phyloP scores from a whole-genome alignment of 2,329 filamentous ascomycete species.

The Penicillium polonicum region DNA sequence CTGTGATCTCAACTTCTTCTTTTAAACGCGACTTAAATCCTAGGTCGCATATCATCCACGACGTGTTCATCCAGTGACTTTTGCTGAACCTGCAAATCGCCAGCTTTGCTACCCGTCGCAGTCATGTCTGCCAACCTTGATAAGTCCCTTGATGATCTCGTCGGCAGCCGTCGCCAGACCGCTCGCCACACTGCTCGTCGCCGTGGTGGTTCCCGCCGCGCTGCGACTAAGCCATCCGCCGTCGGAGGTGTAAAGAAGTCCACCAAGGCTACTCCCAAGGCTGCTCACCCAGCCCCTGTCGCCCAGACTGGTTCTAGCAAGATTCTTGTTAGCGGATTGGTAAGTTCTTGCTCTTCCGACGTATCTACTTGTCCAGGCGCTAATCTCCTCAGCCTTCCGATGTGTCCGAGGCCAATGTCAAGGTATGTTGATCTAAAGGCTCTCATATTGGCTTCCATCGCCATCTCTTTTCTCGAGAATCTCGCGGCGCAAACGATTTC shows the following conservation, averaged over 20 bases:
- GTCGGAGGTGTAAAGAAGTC: conserved; percentile 85
- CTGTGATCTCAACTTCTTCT: conserved; percentile 7
- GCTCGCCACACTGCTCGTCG: conserved; percentile 45
- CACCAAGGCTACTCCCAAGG: conserved; percentile 45
- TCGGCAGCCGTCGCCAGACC: conserved; percentile 68
- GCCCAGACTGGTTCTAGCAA: conserved; percentile 75
- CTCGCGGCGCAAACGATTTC: conserved; percentile 40
- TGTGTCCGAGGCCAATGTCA: conserved; percentile 95
- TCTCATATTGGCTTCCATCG: conserved; percentile 69
- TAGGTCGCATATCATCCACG: not conserved
- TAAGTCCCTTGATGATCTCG: conserved; percentile 95
- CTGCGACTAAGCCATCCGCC: conserved; percentile 58
- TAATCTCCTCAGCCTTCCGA: conserved; percentile 77
- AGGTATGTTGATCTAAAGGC: conserved; percentile 99
- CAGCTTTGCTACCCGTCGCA: conserved; percentile 18
- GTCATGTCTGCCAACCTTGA: conserved; percentile 94
- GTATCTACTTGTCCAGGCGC: conserved; percentile 23
- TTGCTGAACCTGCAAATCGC: conserved; percentile 11
- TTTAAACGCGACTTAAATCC: conserved; percentile 15
- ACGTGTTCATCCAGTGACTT: conserved; percentile 8
- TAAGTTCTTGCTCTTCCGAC: conserved; percentile 53
- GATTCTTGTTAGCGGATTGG: conserved; percentile 97
- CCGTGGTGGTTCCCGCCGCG: conserved; percentile 46
- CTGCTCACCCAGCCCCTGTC: conserved; percentile 63
- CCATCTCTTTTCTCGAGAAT: conserved; percentile 52